Percentiles rank a stretch among this genome's conserved stretches.
phyloP scores from a whole-genome alignment of 2,329 filamentous ascomycete genomes.

The Albophoma yamanashiensis region DNA sequence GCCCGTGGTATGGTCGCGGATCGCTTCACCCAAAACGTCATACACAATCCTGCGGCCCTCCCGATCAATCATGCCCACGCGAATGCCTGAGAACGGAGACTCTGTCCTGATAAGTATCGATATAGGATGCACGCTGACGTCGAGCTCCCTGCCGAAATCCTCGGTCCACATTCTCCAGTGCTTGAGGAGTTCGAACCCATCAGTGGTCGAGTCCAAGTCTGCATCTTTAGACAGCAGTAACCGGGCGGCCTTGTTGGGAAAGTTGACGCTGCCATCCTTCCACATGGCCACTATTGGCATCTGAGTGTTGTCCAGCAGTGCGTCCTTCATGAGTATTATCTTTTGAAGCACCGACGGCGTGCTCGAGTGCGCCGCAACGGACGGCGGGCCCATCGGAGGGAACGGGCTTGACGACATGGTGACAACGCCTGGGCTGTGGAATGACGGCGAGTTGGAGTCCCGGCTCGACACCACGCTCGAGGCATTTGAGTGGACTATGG shows the following conservation, averaged over 20 bases:
- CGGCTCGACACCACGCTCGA: constrained; percentile 36
- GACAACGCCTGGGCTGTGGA: constrained; percentile 39
- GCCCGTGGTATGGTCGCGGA: constrained; percentile 54
- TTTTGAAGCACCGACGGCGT: constrained; percentile 62
- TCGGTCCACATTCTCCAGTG: constrained; percentile 54
- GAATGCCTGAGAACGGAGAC: constrained; percentile 44
- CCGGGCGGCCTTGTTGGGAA: constrained; percentile 59
- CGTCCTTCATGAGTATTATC: constrained; percentile 65
- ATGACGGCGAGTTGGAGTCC: constrained; percentile 34
- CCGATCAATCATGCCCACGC: constrained; percentile 52
- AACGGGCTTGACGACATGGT: constrained; percentile 49
- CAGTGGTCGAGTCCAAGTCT: constrained; percentile 24
- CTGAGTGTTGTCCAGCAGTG: constrained; percentile 62
- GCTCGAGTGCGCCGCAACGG: constrained; percentile 39
- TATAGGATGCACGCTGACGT: constrained; percentile 55
- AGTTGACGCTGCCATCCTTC: constrained; percentile 65
- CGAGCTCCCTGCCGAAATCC: constrained; percentile 50
- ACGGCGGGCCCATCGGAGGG: constrained; percentile 56
- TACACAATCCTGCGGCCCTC: constrained; percentile 43
- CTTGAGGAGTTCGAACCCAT: constrained; percentile 45
- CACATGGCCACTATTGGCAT: constrained; percentile 72
- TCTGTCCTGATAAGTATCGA: constrained; percentile 51
- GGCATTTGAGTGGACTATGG: constrained; percentile 31
- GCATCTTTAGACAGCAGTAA: constrained; percentile 34
- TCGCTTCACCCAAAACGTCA: constrained; percentile 56